Percentiles rank a stretch among this genome's conserved stretches.
phyloP scores from a whole-genome alignment of 75 land plant species.

The Pinus tabuliformis region DNA sequence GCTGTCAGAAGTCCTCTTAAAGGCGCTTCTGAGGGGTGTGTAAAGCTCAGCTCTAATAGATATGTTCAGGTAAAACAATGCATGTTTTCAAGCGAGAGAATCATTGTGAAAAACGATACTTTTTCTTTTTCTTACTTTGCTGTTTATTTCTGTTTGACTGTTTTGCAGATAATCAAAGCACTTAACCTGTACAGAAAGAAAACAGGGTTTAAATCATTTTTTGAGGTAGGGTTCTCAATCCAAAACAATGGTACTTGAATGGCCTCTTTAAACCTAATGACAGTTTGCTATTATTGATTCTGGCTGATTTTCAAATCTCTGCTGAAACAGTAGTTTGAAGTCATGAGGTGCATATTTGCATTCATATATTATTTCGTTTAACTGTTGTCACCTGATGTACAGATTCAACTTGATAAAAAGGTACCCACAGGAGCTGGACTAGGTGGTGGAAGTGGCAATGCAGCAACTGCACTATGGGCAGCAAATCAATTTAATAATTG shows the following conservation, averaged over 20 bases:
- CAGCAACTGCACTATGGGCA: slow-evolving; percentile 99
- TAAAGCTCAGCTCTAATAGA: background rate
- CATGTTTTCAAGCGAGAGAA: background rate
- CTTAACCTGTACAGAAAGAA: slow-evolving; percentile 93
- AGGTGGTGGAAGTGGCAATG: slow-evolving; percentile 99
- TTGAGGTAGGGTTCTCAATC: slow-evolving; percentile 56
- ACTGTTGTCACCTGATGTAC: slow-evolving; percentile 1
- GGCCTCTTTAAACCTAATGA: background rate
- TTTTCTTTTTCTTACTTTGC: slow-evolving; percentile 7
- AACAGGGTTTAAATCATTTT: slow-evolving; percentile 78
- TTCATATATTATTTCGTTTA: too few species aligned
- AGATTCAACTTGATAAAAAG: slow-evolving; percentile 95
- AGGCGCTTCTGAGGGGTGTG: too few species aligned
- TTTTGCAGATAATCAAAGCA: slow-evolving; percentile 89
- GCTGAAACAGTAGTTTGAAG: too few species aligned
- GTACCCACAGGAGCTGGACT: slow-evolving; percentile 99
- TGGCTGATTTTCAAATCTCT: too few species aligned
- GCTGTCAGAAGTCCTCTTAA: too few species aligned
- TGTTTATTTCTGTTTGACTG: background rate
- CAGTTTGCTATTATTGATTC: background rate
- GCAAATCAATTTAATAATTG: slow-evolving; percentile 86
- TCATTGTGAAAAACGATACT: background rate
- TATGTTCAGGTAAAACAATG: background rate
- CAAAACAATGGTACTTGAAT: background rate
- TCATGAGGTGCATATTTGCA: too few species aligned